Evolutionary conservation across 2,329 filamentous ascomycete species (phyloP).

Genomic region (Trichoderma asperellum): DNA sequence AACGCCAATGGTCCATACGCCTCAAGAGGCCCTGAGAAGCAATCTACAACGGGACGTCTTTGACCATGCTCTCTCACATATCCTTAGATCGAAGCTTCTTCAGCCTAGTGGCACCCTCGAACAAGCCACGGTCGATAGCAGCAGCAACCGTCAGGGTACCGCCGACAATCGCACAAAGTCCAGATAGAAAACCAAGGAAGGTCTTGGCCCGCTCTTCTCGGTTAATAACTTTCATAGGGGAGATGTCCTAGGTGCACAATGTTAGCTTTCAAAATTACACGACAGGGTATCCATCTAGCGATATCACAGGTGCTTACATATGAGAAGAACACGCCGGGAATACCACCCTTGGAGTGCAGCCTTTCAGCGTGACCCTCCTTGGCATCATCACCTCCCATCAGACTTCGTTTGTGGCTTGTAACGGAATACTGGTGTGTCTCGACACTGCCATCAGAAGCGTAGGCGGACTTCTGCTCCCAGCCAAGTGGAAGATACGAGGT

Average conservation of each 20-base stretch:
- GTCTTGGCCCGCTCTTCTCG: slow-evolving; percentile 87
- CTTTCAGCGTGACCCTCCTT: slow-evolving; percentile 91
- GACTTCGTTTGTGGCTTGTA: slow-evolving; percentile 90
- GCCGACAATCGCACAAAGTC: slow-evolving; percentile 91
- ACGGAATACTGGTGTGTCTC: slow-evolving; percentile 99
- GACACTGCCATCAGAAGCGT: slow-evolving; percentile 58
- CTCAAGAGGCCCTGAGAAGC: slow-evolving; percentile 18
- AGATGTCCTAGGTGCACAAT: slow-evolving; percentile 72
- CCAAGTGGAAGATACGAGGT: slow-evolving; percentile 93
- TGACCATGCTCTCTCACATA: slow-evolving; percentile 42
- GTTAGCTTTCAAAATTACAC: neutral
- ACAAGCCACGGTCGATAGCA: slow-evolving; percentile 86
- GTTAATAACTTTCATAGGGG: slow-evolving; percentile 99
- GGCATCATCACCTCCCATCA: slow-evolving; percentile 80
- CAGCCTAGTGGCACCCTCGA: slow-evolving; percentile 81
- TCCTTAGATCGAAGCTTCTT: slow-evolving; percentile 81
- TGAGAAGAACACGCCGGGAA: slow-evolving; percentile 97
- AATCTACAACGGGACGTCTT: slow-evolving; percentile 12
- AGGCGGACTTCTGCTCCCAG: slow-evolving; percentile 66
- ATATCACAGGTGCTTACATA: slow-evolving; percentile 68
- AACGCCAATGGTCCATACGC: slow-evolving; percentile 32
- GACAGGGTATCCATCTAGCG: neutral
- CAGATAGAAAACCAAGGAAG: slow-evolving; percentile 89
- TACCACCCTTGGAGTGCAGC: slow-evolving; percentile 85
- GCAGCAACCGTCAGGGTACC: slow-evolving; percentile 95